Evolutionary conservation across 2,329 filamentous ascomycete genomes (phyloP).

Genomic region (Trichoderma koningii): DNA sequence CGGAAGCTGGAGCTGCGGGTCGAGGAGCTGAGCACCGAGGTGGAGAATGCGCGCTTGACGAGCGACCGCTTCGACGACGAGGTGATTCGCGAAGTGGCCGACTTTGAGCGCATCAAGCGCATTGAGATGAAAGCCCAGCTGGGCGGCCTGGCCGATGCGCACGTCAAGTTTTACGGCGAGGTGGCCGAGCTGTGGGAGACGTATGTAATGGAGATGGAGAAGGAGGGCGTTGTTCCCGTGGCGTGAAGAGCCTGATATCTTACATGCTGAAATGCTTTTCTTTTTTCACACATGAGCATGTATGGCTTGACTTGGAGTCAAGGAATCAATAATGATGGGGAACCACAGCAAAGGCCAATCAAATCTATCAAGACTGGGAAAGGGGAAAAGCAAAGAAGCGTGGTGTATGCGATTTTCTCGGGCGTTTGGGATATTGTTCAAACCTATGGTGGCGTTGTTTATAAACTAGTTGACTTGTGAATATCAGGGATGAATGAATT

Average conservation of each 20-base stretch:
- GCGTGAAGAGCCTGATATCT: slow-evolving; percentile 14
- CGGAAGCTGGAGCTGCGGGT: slow-evolving; percentile 91
- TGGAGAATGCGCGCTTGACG: slow-evolving; percentile 82
- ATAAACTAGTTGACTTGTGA: neutral
- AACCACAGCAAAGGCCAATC: neutral
- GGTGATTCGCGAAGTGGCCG: slow-evolving; percentile 86
- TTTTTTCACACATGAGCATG: no score
- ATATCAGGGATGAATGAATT: neutral
- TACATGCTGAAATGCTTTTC: neutral
- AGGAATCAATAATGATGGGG: neutral
- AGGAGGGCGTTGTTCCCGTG: slow-evolving; percentile 49
- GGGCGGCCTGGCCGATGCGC: slow-evolving; percentile 77
- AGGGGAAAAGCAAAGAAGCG: neutral
- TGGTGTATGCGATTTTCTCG: neutral
- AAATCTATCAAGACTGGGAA: no score
- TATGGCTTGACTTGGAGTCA: neutral
- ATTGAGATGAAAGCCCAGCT: slow-evolving; percentile 88
- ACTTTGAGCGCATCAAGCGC: slow-evolving; percentile 96
- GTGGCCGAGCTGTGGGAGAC: slow-evolving; percentile 83
- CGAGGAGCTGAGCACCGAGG: slow-evolving; percentile 85
- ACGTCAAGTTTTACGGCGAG: slow-evolving; percentile 82
- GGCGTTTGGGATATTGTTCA: slow-evolving; percentile 9
- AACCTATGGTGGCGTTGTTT: slow-evolving; percentile 17
- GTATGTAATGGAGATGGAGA: slow-evolving; percentile 88
- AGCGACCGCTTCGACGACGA: slow-evolving; percentile 95